Conservation (phyloP, 306 rosid genomes). For the Parietaria judaica region DNA sequence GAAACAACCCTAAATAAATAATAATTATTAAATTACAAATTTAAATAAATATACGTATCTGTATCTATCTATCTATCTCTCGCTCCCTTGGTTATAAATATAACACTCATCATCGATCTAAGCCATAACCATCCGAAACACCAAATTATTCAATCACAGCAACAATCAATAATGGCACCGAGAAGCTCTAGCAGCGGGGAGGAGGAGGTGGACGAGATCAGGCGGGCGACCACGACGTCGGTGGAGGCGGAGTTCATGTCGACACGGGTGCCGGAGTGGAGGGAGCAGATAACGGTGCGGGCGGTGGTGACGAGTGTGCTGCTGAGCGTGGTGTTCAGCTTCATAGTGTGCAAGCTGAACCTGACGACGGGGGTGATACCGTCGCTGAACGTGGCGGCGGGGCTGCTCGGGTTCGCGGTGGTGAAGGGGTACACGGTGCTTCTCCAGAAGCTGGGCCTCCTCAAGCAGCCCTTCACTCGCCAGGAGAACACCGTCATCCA, state of each 20-base stretch:
- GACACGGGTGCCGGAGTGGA: conserved; percentile 47
- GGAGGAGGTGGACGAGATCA: too few species aligned
- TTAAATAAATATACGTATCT: too few species aligned
- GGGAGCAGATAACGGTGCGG: conserved; percentile 47
- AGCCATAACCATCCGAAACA: too few species aligned
- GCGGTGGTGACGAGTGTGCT: conserved; percentile 41
- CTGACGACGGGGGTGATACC: conserved; percentile 71
- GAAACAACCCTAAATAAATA: too few species aligned
- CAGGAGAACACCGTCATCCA: conserved; percentile 77
- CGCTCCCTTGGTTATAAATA: too few species aligned
- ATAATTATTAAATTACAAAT: too few species aligned
- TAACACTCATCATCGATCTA: too few species aligned
- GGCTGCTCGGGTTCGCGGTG: conserved; percentile 58
- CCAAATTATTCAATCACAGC: too few species aligned
- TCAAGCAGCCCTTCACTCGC: conserved; percentile 64
- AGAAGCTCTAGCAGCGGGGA: too few species aligned
- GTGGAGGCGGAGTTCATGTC: not conserved
- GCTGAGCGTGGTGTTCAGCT: conserved; percentile 43
- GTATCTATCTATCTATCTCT: too few species aligned
- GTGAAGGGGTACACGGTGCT: conserved; percentile 38
- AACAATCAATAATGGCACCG: too few species aligned
- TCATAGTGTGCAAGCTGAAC: conserved; percentile 65
- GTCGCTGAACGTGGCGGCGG: conserved; percentile 67
- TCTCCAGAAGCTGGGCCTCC: conserved; percentile 29
- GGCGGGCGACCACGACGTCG: too few species aligned